Percentiles rank a stretch among this genome's conserved stretches.
Evolutionary conservation across 2,329 filamentous ascomycete species (phyloP).

Genomic region (Pezicula radicicola): DNA sequence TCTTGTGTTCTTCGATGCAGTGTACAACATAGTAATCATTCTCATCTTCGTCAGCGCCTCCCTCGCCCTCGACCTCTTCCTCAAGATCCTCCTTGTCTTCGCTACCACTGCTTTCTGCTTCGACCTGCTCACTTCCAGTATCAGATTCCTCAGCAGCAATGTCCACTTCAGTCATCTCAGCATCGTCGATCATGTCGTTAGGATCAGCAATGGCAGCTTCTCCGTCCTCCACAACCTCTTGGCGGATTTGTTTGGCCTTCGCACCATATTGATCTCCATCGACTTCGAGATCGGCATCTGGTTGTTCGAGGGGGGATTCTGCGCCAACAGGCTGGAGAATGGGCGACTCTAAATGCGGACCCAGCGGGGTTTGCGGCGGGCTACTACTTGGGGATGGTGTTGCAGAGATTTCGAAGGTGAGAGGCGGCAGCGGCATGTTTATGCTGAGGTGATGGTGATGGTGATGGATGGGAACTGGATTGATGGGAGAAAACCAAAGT

Average conservation of each 20-base stretch:
- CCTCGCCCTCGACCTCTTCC: constrained; percentile 35
- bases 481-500: no score
- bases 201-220: constrained; percentile 46
- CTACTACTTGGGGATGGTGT: no score
- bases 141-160: constrained; percentile 64
- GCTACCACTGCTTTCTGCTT: constrained; percentile 72
- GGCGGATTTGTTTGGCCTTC: constrained; percentile 59
- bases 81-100: constrained; percentile 68
- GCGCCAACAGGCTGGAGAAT: no score
- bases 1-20: no score
- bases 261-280: constrained; percentile 80
- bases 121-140: constrained; percentile 75
- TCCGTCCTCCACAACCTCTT: constrained; percentile 54
- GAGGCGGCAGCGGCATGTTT: no score
- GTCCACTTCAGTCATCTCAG: constrained; percentile 73
- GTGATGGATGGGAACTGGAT: no score
- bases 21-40: no score
- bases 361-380: no score
- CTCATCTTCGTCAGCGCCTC: constrained; percentile 35
- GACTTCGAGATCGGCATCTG: constrained; percentile 81
- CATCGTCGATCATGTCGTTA: constrained; percentile 56
- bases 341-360: no score
- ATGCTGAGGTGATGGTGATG: no score
- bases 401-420: no score
- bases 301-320: constrained; percentile 96